Base-by-base conservation (phyloP, 2,329 filamentous ascomycete species). In the Magnaporthales sp. region DNA sequence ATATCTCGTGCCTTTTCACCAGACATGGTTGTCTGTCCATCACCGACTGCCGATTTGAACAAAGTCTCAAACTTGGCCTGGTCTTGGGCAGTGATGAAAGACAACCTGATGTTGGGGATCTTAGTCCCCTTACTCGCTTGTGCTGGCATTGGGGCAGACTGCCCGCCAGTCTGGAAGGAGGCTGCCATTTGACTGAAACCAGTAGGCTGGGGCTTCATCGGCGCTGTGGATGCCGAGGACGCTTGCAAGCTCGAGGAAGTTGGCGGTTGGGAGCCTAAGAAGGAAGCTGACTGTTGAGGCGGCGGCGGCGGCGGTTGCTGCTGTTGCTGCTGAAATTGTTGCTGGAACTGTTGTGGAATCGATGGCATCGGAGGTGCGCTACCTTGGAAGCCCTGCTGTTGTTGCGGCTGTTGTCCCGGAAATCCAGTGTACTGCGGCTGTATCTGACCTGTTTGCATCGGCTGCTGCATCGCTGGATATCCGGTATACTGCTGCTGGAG, bases 31-130 rank as follows among this genome's bases (percentile, higher is more conserved):
- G 90, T 91, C 73, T 93, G 89, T 68, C 85, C 86, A 71, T 93
- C 89, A 38, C 93, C 92, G 46, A 94, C 92, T 15, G 95, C 94
- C 66, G 93, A 96, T 80, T 95, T 97, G 83, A 99, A 99, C 58
- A 99, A 81, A 67, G 95, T 95, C 81, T 99, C 95, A 73, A 99
- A 99, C 80, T 97, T 97, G 74, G 92, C 86, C 78, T 99, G 95
- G 75, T 99, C 95, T 73, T 90, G 88, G 29, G 92, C 93, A 2
- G 94, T 97, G 74, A 99, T 97, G 77, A 99, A 99, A 3, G 93
- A 97, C 68, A 99, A 80, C 64, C 95, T 86, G 70, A 98, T 96
- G 75, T 91, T 98, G 30, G 95, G 95, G 67, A 99, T 97, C 80
- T 91, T 95, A 72, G 86, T 89, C 13, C 84, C 79, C 70, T 79